Evolutionary conservation across 2,329 filamentous ascomycete species (phyloP).

Genomic region (Penicillium sp.): DNA sequence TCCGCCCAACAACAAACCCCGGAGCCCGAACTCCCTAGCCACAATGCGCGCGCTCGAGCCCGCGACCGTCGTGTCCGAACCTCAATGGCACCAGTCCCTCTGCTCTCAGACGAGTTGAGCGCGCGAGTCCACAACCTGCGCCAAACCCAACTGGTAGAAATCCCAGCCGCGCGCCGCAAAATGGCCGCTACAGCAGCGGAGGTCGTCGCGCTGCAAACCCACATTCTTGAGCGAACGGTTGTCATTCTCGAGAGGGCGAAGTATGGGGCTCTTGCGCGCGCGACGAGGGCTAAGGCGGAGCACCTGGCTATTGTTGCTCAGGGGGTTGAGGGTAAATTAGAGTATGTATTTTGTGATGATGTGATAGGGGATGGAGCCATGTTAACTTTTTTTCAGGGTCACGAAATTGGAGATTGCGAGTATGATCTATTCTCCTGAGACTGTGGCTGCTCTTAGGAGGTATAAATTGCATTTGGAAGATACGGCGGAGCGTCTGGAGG

Average conservation of each 20-base stretch:
- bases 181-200: conserved; percentile 39
- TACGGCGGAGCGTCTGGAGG: conserved; percentile 31
- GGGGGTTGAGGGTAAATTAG: conserved; percentile 39
- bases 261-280: conserved; percentile 38
- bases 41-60: conserved; percentile 20
- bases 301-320: conserved; percentile 42
- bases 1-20: conserved; percentile 18
- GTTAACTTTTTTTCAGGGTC: conserved; percentile 26
- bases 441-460: conserved; percentile 31
- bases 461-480: conserved; percentile 38
- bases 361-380: not conserved
- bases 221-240: conserved; percentile 39
- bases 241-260: conserved; percentile 44
- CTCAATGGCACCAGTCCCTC: conserved; percentile 21
- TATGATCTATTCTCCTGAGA: conserved; percentile 42
- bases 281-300: conserved; percentile 41
- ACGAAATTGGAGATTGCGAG: conserved; percentile 39
- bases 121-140: conserved; percentile 32
- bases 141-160: conserved; percentile 31
- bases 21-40: conserved; percentile 9
- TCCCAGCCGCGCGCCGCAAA: conserved; percentile 34
- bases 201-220: conserved; percentile 34
- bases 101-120: conserved; percentile 30
- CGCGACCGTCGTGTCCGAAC: conserved; percentile 25
- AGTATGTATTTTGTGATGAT: conserved; percentile 27